These are phyloP conservation scores for Apophysomyces elegans DNA, from an alignment of 371 early-diverging fungal species.

Conservation along the genomic window DNA sequence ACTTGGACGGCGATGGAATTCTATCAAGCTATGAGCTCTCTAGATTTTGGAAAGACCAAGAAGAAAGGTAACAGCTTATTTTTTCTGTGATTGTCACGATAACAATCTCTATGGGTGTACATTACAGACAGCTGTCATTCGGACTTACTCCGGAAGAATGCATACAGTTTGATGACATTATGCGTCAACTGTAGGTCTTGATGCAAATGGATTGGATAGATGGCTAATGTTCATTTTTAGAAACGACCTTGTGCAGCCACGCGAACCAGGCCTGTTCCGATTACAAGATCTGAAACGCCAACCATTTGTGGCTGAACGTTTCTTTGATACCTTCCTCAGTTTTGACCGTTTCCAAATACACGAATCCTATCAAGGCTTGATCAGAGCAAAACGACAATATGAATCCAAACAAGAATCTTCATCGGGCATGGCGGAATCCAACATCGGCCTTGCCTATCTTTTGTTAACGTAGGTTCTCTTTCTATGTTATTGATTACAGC, in stretches of 20 bases:
- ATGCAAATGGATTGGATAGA: background rate
- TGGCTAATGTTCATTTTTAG: conserved; percentile 18
- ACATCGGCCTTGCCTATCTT: conserved; percentile 19
- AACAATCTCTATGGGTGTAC: background rate
- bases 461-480: conserved; percentile 19
- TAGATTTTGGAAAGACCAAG: conserved; percentile 83
- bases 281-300: conserved; percentile 36
- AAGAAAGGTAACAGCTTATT: conserved; percentile 28
- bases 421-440: background rate
- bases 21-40: conserved; percentile 80
- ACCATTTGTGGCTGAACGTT: conserved; percentile 37
- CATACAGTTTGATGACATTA: conserved; percentile 38
- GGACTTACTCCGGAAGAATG: conserved; percentile 23
- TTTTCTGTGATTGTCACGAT: background rate
- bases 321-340: conserved; percentile 45
- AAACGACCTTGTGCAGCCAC: conserved; percentile 41
- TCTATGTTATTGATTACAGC: background rate
- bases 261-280: conserved; percentile 31
- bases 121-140: conserved; percentile 20
- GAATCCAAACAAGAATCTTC: conserved; percentile 14
- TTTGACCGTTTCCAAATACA: conserved; percentile 41
- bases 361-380: conserved; percentile 32
- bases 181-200: conserved; percentile 39
- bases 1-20: conserved; percentile 86
- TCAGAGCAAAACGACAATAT: conserved; percentile 28